Evolutionary conservation across 371 early-diverging fungal genomes (phyloP), one percentile per base, ranked within the genome.

Genomic region (Funneliformis caledonium): DNA sequence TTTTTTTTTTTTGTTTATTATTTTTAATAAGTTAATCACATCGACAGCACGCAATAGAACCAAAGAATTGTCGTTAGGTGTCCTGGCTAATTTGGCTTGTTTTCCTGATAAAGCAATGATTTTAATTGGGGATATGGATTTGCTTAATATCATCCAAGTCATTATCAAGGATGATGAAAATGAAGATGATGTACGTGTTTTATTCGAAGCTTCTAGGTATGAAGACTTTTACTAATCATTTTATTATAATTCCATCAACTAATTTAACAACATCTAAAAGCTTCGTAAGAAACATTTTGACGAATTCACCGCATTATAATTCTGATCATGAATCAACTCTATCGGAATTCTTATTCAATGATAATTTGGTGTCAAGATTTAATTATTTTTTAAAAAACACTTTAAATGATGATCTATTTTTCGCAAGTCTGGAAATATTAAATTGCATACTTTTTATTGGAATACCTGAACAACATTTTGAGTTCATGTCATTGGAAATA

Each of bases 31-130:
- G 56, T 16, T 52, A 52, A 52, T 52, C 56, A 52, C 56, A 8
- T 37, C 31, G 12, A 67, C 68, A 26, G 16, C 16, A 31, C 12
- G 68, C 6, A 19, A 37, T 19, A 67, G 68, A 22, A 67, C 68
- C 16, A 9, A 67, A 67, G 68, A 67, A 67, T 67, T 67, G 10
- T 31, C 31, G 16, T 16, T 67, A 11, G 68, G 68, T 16, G 19
- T 67, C 10, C 19, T 67, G 19, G 68, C 68, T 37, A 67, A 67
- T 67, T 31, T 67, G 16, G 68, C 68, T 67, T 67, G 68, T 31
- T 67, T 67, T 11, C 16, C 16, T 31, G 68, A 67, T 67, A 67
- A 12, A 43, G 68, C 68, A n/a, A 67, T 3, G 7, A 43, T 67
- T 37, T 37, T 67, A 31, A 16, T 67, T 67, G 19, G 43, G 0